Evolutionary conservation across 1,284 basidiomycete genomes (phyloP).

Genomic region (Takashimella koratensis): DNA sequence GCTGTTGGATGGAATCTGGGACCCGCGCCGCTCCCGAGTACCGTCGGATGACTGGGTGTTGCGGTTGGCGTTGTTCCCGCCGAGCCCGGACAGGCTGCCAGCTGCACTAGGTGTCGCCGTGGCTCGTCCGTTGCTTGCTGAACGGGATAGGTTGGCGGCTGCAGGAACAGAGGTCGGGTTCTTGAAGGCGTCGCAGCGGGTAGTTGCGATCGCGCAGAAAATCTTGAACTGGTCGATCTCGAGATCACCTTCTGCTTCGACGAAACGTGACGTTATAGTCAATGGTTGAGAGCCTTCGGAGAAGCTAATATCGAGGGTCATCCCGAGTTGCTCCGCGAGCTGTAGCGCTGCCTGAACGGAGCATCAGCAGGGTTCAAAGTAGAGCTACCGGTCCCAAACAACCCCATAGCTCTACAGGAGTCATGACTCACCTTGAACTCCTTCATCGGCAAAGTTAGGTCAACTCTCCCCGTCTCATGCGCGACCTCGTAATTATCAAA

Average conservation of each 20-base stretch:
- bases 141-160: background rate
- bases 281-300: constrained; percentile 44
- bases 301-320: constrained; percentile 41
- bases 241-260: constrained; percentile 14
- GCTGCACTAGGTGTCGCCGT: constrained; percentile 1
- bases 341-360: constrained; percentile 40
- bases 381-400: background rate
- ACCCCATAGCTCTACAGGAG: too few species aligned
- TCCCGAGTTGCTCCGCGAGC: constrained; percentile 42
- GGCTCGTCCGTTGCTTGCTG: background rate
- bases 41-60: background rate
- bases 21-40: background rate
- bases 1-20: background rate
- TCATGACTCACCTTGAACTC: constrained; percentile 45
- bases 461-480: constrained; percentile 22
- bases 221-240: constrained; percentile 33
- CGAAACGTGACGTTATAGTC: constrained; percentile 27
- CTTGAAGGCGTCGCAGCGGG: constrained; percentile 37
- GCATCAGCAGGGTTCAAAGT: constrained; percentile 1
- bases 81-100: constrained; percentile 1
- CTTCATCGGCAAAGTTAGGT: constrained; percentile 45
- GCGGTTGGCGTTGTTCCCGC: background rate
- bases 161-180: constrained; percentile 6
- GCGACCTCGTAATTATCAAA: constrained; percentile 42
- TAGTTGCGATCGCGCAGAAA: constrained; percentile 47